Conservation (phyloP, 305 asterid genomes). For the Fraxinus paxiana region DNA sequence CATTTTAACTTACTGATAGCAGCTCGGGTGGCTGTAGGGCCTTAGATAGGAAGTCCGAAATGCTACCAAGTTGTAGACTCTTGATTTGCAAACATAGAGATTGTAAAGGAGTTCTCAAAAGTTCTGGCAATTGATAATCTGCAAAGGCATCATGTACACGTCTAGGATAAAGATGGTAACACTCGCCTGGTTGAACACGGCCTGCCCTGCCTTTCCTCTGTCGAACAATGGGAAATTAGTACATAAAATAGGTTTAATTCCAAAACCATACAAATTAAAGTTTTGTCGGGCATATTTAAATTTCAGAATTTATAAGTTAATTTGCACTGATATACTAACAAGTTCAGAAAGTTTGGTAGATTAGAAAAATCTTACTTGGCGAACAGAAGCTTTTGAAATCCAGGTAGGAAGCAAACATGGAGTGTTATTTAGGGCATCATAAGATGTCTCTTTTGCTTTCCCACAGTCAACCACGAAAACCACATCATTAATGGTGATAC, state of each 20-base stretch:
- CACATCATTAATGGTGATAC: slow-evolving; percentile 88
- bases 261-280: neutral
- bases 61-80: slow-evolving; percentile 84
- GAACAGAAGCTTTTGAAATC: slow-evolving; percentile 94
- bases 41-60: slow-evolving; percentile 77
- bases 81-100: slow-evolving; percentile 93
- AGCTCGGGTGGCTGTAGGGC: slow-evolving; percentile 92
- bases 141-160: slow-evolving; percentile 79
- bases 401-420: slow-evolving; percentile 95
- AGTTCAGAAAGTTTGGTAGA: neutral
- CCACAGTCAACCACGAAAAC: slow-evolving; percentile 96
- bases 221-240: slow-evolving; percentile 25
- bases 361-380: slow-evolving; percentile 51
- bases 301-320: slow-evolving; percentile 2
- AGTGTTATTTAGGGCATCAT: slow-evolving; percentile 90
- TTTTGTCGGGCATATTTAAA: neutral
- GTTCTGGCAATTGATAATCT: slow-evolving; percentile 94
- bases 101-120: slow-evolving; percentile 90
- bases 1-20: slow-evolving; percentile 60
- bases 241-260: neutral
- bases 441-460: slow-evolving; percentile 91
- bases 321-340: neutral
- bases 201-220: slow-evolving; percentile 99
- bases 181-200: slow-evolving; percentile 97
- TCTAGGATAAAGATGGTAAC: slow-evolving; percentile 91